phyloP scores from a whole-genome alignment of 176 grass and related monocot species.

The Phragmites australis region DNA sequence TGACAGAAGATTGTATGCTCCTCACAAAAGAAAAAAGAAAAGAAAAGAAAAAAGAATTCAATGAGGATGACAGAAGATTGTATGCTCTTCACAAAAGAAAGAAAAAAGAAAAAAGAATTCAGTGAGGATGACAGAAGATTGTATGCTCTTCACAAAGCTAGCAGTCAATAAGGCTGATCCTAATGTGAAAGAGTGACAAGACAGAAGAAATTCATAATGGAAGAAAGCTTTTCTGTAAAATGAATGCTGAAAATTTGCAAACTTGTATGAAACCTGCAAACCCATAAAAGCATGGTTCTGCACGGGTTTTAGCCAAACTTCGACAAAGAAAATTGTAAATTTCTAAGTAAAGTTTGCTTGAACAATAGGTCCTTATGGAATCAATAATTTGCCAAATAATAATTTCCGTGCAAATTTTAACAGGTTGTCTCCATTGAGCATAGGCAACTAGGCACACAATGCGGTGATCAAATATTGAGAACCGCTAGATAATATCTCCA shows the following conservation, averaged over 20 bases:
- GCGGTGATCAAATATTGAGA: constrained; percentile 24
- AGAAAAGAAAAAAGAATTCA: no score
- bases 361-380: constrained; percentile 15
- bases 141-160: constrained; percentile 15
- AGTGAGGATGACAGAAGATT: constrained; percentile 30
- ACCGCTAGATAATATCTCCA: not conserved
- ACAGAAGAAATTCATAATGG: not conserved
- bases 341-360: constrained; percentile 6
- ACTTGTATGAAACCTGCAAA: constrained; percentile 9
- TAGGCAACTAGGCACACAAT: constrained; percentile 14
- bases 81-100: no score
- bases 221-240: not conserved
- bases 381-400: not conserved
- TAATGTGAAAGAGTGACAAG: not conserved
- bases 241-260: not conserved
- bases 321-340: constrained; percentile 8
- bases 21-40: no score
- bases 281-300: not conserved
- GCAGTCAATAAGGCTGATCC: not conserved
- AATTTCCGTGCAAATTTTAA: constrained; percentile 20
- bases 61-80: no score
- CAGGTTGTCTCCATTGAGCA: not conserved
- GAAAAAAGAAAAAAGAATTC: no score
- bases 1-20: constrained; percentile 31
- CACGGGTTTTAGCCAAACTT: not conserved